A percentile compares a stretch with the other conserved stretches of the same genome.
phyloP scores from a whole-genome alignment of 2,329 filamentous ascomycete genomes.

The Aureobasidium sp. region DNA sequence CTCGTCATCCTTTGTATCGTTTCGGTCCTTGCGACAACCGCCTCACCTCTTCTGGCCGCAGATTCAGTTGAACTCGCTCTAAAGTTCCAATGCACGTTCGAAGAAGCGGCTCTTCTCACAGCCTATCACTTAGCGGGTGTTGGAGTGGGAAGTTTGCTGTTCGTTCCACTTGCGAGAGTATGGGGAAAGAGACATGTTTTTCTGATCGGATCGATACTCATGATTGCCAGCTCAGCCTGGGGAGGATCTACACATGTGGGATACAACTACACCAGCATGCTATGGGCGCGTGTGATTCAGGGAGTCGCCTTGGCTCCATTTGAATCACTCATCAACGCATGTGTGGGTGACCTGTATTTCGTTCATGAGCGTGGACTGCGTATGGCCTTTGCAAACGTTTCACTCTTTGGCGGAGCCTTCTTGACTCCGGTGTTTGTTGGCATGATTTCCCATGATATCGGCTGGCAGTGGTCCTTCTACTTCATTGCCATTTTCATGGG shows the following conservation, averaged over 20 bases:
- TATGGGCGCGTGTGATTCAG: constrained; percentile 75
- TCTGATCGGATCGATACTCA: constrained; percentile 63
- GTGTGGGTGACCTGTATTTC: constrained; percentile 82
- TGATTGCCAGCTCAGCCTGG: constrained; percentile 71
- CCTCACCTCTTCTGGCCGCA: constrained; percentile 79
- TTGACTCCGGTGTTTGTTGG: constrained; percentile 85
- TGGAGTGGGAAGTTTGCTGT: constrained; percentile 71
- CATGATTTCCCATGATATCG: constrained; percentile 66
- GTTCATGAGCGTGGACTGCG: constrained; percentile 74
- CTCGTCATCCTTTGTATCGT: constrained; percentile 69
- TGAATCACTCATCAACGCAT: constrained; percentile 81
- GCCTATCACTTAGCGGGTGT: constrained; percentile 82
- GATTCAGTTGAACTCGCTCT: constrained; percentile 72
- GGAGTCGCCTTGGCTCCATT: constrained; percentile 82
- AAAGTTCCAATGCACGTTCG: constrained; percentile 58
- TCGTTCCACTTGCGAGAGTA: constrained; percentile 78
- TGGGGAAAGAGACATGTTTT: constrained; percentile 92
- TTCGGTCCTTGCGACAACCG: constrained; percentile 73
- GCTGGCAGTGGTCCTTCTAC: constrained; percentile 86
- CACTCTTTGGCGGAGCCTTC: constrained; percentile 63
- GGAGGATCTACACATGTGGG: constrained; percentile 53
- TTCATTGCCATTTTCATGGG: constrained; percentile 78
- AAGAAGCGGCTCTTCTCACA: constrained; percentile 71
- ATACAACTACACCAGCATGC: constrained; percentile 60
- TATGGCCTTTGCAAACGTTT: constrained; percentile 72